Conservation (phyloP, 1,284 basidiomycete species). For the Puccinia novopanici region DNA sequence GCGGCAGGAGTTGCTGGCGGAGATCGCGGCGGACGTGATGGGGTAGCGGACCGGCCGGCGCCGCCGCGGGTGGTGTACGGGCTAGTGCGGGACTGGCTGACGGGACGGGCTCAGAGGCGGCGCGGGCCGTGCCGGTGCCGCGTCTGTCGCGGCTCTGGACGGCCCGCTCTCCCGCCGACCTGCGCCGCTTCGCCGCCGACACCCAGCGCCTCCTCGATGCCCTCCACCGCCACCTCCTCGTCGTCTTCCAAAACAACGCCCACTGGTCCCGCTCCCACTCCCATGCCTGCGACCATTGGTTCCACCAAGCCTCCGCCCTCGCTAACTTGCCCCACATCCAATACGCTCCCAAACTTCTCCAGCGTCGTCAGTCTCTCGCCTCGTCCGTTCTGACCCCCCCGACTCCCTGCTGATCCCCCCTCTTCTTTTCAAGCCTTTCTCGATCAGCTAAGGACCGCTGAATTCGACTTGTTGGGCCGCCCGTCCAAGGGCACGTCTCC, state of each 20-base stretch:
- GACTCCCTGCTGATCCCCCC: neutral
- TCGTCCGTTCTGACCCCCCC: too few relatives aligned
- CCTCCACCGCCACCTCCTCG: neutral
- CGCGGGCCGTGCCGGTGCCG: too few relatives aligned
- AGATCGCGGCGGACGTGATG: too few relatives aligned
- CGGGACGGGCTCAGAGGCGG: too few relatives aligned
- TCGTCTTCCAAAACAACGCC: neutral
- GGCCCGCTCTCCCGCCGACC: neutral
- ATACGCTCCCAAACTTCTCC: neutral
- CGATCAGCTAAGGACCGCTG: too few relatives aligned
- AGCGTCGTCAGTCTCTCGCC: neutral
- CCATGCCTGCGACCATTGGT: neutral
- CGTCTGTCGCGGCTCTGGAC: neutral
- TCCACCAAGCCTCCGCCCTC: neutral
- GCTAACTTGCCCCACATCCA: neutral
- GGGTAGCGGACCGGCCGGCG: too few relatives aligned
- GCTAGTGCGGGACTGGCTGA: too few relatives aligned
- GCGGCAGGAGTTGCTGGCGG: too few relatives aligned
- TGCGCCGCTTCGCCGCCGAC: neutral
- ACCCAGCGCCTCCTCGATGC: neutral
- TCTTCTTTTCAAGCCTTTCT: too few relatives aligned
- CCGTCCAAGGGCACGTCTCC: too few relatives aligned
- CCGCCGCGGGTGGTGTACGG: too few relatives aligned
- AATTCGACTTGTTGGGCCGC: too few relatives aligned
- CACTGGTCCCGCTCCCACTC: neutral